Base-by-base conservation (phyloP, 768 basidiomycete species). In the Pisolithus sp. region DNA sequence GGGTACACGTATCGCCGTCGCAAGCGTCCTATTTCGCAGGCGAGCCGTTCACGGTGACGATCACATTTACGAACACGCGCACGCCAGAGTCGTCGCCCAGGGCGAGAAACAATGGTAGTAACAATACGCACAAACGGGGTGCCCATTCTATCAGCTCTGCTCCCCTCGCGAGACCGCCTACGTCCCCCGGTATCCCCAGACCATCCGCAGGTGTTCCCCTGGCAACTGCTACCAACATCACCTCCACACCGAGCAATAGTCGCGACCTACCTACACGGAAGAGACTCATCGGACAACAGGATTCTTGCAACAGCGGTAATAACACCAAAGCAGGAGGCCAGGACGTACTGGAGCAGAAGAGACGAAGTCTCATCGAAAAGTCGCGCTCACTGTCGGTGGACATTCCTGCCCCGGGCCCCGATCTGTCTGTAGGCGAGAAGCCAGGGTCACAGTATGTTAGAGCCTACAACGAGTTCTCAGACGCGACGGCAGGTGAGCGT, bases 1-100 rank as follows among this genome's bases (percentile, higher is more conserved):
- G 85, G 36, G 82, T 90, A 37, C 77, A 81, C 24, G 84, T 89
- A 20, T 78, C 79, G 0, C 94, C 94, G 2, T 76, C 87, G 0
- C 87, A 93, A 55, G 86, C 90, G 0, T 89, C 92, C 0, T 97
- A 87, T 70, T 97, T 94, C 66, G 91, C 94, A 0, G 94, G 94
- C 51, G 94, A 97, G 68, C 73, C 79, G 0, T 91, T 95, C 68
- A 75, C 83, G 2, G 90, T 89, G 12, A 86, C 82, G 4, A 83
- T 97, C 57, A 86, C 88, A 0, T 92, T 96, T 68, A 85, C 87
- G 46, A 96, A 95, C 65, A 85, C 83, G 4, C 81, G 81, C 24
- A 75, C 82, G 0, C 75, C 81, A 5, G 64, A 74, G 43, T 59
- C 30, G 9, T 30, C 70, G 0, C 72, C 68, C 12, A 67, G 56